A percentile compares a stretch with the other conserved stretches of the same genome.
Evolutionary conservation across 1,139 yeast species (phyloP).

Genomic region (Yamadazyma diddensiae): DNA sequence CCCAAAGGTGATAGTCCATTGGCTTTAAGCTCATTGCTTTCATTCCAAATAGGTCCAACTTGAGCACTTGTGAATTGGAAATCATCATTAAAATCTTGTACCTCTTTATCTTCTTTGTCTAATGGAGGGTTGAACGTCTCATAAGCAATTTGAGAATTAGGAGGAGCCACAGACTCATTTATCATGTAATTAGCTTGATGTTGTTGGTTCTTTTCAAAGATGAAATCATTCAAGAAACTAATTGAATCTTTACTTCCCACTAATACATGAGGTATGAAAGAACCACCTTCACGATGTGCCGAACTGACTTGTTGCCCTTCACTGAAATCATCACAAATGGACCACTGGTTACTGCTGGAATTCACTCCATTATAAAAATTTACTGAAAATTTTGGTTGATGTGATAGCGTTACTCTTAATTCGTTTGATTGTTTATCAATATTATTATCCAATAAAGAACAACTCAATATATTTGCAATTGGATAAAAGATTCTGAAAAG

Average conservation of each 20-base stretch:
- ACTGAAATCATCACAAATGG: conserved; percentile 77
- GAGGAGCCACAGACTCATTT: conserved; percentile 4
- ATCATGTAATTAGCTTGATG: conserved; percentile 15
- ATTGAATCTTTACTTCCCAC: conserved; percentile 54
- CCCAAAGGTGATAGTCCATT: conserved; percentile 25
- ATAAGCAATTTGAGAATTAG: conserved; percentile 1
- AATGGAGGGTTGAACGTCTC: too few species aligned
- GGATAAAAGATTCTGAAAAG: conserved; percentile 72
- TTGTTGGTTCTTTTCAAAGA: conserved; percentile 39
- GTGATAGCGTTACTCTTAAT: conserved; percentile 48
- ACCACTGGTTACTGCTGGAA: conserved; percentile 67
- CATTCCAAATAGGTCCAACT: conserved; percentile 21
- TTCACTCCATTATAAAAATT: conserved; percentile 55
- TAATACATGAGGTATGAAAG: conserved; percentile 49
- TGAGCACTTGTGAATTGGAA: conserved; percentile 8
- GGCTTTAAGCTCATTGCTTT: conserved; percentile 15
- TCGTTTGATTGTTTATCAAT: conserved; percentile 45
- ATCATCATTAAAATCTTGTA: conserved; percentile 12
- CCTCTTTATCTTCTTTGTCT: conserved; percentile 1
- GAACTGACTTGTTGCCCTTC: conserved; percentile 76
- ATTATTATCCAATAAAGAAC: conserved; percentile 49
- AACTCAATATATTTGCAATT: conserved; percentile 40
- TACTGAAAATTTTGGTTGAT: conserved; percentile 75
- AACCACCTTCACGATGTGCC: conserved; percentile 59
- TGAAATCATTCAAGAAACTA: conserved; percentile 51